phyloP scores from a whole-genome alignment of 805 yeast genomes.

The Lipomyces yamadae region DNA sequence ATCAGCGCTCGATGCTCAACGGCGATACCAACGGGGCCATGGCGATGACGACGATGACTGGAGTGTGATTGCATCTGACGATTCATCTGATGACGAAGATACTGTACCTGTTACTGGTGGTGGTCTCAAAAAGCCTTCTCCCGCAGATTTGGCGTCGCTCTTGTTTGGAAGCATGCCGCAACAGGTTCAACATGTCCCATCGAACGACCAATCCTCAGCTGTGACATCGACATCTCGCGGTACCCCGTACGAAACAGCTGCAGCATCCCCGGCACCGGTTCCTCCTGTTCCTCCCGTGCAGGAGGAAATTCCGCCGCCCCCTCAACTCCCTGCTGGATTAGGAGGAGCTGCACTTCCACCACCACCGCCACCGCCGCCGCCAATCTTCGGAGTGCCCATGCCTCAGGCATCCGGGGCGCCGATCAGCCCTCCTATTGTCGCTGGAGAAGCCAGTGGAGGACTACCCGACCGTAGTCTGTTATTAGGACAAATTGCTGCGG shows the following conservation, averaged over 20 bases:
- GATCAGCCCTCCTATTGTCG: conserved; percentile 45
- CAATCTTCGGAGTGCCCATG: conserved; percentile 45
- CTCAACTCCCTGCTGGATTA: conserved; percentile 44
- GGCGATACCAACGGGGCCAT: conserved; percentile 45
- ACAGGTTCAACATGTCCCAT: conserved; percentile 30
- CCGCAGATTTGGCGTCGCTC: conserved; percentile 50
- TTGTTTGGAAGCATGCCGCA: conserved; percentile 52
- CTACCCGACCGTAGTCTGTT: conserved; percentile 54
- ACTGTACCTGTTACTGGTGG: conserved; percentile 41
- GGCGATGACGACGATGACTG: conserved; percentile 46
- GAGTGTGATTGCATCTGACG: conserved; percentile 43
- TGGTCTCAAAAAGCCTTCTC: conserved; percentile 47
- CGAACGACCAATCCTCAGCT: conserved; percentile 38
- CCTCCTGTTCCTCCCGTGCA: conserved; percentile 19
- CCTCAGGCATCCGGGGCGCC: conserved; percentile 48
- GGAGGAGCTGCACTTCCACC: conserved; percentile 47
- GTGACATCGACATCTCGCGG: conserved; percentile 43
- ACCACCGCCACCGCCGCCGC: conserved; percentile 51
- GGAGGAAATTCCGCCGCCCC: conserved; percentile 41
- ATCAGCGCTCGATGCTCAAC: conserved; percentile 43
- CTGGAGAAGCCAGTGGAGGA: conserved; percentile 44
- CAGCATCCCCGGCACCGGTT: conserved; percentile 40
- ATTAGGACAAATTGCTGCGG: conserved; percentile 62
- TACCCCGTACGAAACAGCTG: conserved; percentile 46
- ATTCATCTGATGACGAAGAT: conserved; percentile 44